Evolutionary conservation across 768 basidiomycete species (phyloP), one percentile per base, ranked within the genome.

Genomic region (Mycena capillaripes): DNA sequence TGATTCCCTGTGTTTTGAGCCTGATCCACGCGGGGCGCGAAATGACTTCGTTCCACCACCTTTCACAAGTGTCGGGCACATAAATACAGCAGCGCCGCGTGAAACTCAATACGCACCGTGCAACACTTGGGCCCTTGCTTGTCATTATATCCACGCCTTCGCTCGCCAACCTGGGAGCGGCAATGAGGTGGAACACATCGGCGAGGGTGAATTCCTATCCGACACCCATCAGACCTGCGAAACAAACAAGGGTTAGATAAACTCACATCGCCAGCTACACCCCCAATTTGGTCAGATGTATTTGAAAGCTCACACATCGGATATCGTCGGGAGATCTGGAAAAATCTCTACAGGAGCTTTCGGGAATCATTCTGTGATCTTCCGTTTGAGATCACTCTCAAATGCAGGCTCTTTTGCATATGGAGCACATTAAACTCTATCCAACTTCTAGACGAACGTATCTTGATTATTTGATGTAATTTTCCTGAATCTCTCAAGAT

Each of bases 21-120:
- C 85, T 85, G 69, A 77, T 72, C 89, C 89, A 90, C 7, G 89
- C 80, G n/a, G 84, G 81, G 66, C 89, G 82, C 17, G 85, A 79
- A 17, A 82, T 79, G 63, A 90, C 78, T 25, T 84, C 87, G 69
- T 85, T 83, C 85, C 86, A 90, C 89, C 90, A 90, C 64, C 88
- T 85, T 42, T 56, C 42, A 19, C 30, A 44, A 38, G 46, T 30
- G 61, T 42, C 55, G 55, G 25, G 55, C 57, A 40, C 57, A 57
- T 46, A 55, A 44, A 25, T 50, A 53, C 25, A 30, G 30, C 29
- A 42, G 55, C 64, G 30, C n/a, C 44, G n/a, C 32, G 46, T 40
- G 40, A 30, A 66, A 66, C 44, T 29, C 62, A 23, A 9, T 21
- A 74, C 69, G 34, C 38, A 91, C 79, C 86, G 85, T 1, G 78